phyloP scores from a whole-genome alignment of 768 basidiomycete genomes.

The Peribolospora kevripleyi region DNA sequence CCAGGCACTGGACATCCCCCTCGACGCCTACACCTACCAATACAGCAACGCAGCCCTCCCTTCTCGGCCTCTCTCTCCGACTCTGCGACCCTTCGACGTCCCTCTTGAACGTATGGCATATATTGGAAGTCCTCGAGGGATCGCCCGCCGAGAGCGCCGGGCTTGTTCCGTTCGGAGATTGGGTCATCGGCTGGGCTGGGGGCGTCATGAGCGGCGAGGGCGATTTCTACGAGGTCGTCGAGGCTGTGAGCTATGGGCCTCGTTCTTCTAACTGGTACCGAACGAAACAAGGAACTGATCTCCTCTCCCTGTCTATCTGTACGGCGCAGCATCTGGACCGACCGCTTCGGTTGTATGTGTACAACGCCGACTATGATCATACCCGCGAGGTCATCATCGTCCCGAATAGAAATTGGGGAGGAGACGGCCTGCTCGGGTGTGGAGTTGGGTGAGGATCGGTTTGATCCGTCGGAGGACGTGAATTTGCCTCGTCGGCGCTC shows the following conservation, averaged over 20 bases:
- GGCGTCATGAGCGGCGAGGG: conserved; percentile 72
- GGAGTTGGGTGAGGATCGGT: conserved; percentile 54
- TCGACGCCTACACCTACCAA: conserved; percentile 27
- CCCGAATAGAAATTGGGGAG: conserved; percentile 92
- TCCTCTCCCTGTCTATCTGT: conserved; percentile 3
- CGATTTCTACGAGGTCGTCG: conserved; percentile 90
- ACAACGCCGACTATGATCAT: conserved; percentile 89
- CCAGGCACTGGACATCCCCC: conserved; percentile 39
- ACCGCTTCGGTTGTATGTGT: conserved; percentile 79
- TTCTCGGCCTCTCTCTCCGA: conserved; percentile 83
- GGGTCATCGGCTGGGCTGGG: conserved; percentile 76
- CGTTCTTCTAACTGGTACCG: neutral
- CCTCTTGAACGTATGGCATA: conserved; percentile 65
- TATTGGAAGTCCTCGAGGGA: conserved; percentile 85
- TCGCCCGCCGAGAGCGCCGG: conserved; percentile 91
- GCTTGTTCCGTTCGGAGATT: conserved; percentile 67
- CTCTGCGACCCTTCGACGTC: conserved; percentile 47
- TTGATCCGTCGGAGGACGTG: neutral
- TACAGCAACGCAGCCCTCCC: conserved; percentile 40
- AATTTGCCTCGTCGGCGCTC: neutral
- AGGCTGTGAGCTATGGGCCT: conserved; percentile 35
- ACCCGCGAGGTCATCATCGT: conserved; percentile 27
- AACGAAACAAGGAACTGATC: neutral
- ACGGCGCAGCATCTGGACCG: conserved; percentile 60
- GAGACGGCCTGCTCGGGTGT: conserved; percentile 81